Base-by-base conservation (phyloP, 108 stramenopile genomes). In the Nitzschia putrida region DNA sequence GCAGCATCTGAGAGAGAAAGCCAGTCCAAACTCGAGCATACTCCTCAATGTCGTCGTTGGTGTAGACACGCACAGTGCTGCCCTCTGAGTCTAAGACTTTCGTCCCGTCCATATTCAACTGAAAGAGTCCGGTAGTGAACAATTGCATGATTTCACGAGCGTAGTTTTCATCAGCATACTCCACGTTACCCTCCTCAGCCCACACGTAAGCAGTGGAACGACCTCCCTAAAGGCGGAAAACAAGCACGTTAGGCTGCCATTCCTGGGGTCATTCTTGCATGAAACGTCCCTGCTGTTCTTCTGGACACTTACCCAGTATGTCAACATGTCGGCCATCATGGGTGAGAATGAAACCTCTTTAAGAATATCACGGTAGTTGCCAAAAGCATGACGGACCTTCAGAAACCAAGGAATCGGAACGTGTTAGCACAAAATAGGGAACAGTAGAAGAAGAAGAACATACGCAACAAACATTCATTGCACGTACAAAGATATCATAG, bases 121-220 rank as follows among this genome's bases (percentile, higher is more conserved):
- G 14, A 34, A 69, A 13, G 10, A 88, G 71, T 9, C 92, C 92
- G 53, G 88, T 85, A 13, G 82, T 80, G 44, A 92, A 89, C 22
- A 92, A 61, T 59, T 89, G 85, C 85, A 90, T 83, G 40, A 90
- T 49, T 69, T 92, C 89, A 24, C 82, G 59, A 8, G 81, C 76
- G 69, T 63, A 81, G 66, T 81, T 84, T 54, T 88, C 84, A 57
- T 85, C 78, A 4, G 80, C 47, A 49, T 49, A 49, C 47, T 49
- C 47, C 47, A 49, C 14, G 3, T 23, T 43, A 8, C 16, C 21
- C 22, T 23, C 20, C 22, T 11, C 3, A n/a, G 14, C 67, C 76
- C 68, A 80, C 66, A 72, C 76, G 47, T 84, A 74, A 29, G 81
- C 81, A 13, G 75, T 58, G 57, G 78, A 76, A 60, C 74, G 75